Base-by-base conservation (phyloP, 331 rosid genomes). In the Ulmus americana region DNA sequence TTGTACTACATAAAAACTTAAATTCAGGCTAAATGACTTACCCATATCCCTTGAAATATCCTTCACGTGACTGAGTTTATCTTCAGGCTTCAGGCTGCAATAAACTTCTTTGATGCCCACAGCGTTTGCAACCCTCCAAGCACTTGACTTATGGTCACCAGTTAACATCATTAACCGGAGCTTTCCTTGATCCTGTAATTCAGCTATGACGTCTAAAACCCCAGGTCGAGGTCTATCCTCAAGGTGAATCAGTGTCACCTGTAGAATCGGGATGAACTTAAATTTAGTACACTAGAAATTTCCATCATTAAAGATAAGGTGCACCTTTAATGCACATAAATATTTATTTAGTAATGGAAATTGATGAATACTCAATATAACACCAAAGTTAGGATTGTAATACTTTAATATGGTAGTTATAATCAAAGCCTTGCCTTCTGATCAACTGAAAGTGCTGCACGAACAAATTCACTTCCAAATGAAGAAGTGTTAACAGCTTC, bases 141-240 rank as follows among this genome's bases (percentile, higher is more conserved):
- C 97, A 71, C 98, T 94, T 41, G 81, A 83, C 67, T 87, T 77
- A 38, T 94, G 97, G 71, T 89, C 98, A 58, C 98, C 98, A 14
- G 98, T 94, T 69, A 94, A 76, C 98, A 94, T 94, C 95, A 89
- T 94, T 74, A 85, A 80, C 28, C 77, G 95, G 10, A 87, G 80
- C 76, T 77, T 87, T 59, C 90, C 97, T 68, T 80, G 80, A 58
- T 82, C 79, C 71, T 44, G 84, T 77, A 94, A 74, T 69, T 94
- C 98, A 28, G 48, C 70, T 70, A 89, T 82, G 73, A 90, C 95
- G 73, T 85, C 84, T 56, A 45, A 67, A 59, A 90, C 90, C 55
- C 95, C 97, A 40, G 95, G 82, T 28, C 95, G 95, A 51, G 98
- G 98, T 48, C 79, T 86, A 76, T 94, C 98, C 81, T 94, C 98